Evolutionary conservation across 495 filamentous ascomycete genomes (phyloP).

Genomic region (Tetracladium setigerum): DNA sequence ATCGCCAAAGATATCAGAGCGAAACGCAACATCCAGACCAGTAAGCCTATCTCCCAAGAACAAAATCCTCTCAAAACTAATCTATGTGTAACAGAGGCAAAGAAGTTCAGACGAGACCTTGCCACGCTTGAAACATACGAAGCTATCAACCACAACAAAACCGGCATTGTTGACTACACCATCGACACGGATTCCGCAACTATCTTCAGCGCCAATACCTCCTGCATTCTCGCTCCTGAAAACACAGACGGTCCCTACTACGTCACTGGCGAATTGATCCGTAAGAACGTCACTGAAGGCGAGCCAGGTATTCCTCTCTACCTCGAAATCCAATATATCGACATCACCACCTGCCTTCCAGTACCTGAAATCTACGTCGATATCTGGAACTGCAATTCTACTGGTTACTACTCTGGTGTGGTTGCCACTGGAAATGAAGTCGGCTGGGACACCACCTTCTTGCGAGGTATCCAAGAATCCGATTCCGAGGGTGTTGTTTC

Average conservation of each 20-base stretch:
- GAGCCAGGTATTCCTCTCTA: slow-evolving; percentile 41
- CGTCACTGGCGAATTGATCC: slow-evolving; percentile 46
- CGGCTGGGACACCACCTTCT: slow-evolving; percentile 38
- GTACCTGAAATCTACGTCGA: slow-evolving; percentile 42
- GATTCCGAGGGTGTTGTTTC: slow-evolving; percentile 44
- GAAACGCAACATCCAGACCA: slow-evolving; percentile 38
- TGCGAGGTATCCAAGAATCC: slow-evolving; percentile 43
- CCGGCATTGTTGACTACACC: slow-evolving; percentile 31
- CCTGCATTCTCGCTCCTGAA: slow-evolving; percentile 39
- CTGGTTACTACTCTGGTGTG: slow-evolving; percentile 44
- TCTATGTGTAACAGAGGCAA: slow-evolving; percentile 4
- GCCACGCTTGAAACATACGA: slow-evolving; percentile 32
- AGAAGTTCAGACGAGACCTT: slow-evolving; percentile 32
- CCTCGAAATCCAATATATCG: slow-evolving; percentile 47
- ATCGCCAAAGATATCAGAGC: slow-evolving; percentile 35
- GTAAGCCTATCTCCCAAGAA: slow-evolving; percentile 24
- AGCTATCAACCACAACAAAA: slow-evolving; percentile 33
- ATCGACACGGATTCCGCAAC: slow-evolving; percentile 35
- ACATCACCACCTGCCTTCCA: slow-evolving; percentile 43
- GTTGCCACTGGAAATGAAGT: slow-evolving; percentile 22
- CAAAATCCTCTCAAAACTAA: slow-evolving; percentile 1
- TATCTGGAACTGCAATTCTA: slow-evolving; percentile 50
- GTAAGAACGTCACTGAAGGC: slow-evolving; percentile 40
- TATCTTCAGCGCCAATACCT: slow-evolving; percentile 48
- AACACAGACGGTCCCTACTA: slow-evolving; percentile 49